Evolutionary conservation across 768 basidiomycete species (phyloP).

Genomic region (Psilocybe tampanensis): DNA sequence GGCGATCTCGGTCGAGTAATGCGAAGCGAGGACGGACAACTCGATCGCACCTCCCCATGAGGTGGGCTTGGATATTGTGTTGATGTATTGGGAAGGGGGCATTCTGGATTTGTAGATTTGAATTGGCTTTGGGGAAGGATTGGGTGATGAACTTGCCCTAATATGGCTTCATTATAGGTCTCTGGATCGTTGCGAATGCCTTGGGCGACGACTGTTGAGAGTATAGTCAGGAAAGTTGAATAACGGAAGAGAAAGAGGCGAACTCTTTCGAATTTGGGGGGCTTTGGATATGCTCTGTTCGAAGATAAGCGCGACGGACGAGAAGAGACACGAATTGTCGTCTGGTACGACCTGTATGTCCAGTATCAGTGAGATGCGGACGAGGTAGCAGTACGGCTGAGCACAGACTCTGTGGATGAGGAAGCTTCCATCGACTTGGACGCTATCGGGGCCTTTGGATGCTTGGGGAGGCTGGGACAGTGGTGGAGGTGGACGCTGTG

Average conservation of each 20-base stretch:
- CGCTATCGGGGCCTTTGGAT: constrained; percentile 52
- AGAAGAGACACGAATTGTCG: constrained; percentile 96
- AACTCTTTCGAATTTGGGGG: constrained; percentile 72
- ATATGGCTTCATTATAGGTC: constrained; percentile 82
- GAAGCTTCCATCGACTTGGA: constrained; percentile 63
- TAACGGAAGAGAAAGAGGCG: constrained; percentile 18
- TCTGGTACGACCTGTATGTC: constrained; percentile 80
- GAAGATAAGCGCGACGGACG: constrained; percentile 82
- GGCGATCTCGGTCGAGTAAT: constrained; percentile 85
- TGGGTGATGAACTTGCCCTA: constrained; percentile 59
- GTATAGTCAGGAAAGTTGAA: neutral
- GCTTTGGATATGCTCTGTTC: constrained; percentile 80
- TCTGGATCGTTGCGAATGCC: constrained; percentile 72
- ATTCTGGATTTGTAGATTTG: constrained; percentile 28
- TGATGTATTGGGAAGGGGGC: constrained; percentile 72
- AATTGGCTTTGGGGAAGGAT: neutral
- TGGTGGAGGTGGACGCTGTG: constrained; percentile 1
- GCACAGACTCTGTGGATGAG: constrained; percentile 70
- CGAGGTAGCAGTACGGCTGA: neutral
- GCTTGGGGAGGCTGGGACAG: constrained; percentile 10
- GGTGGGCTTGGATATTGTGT: constrained; percentile 74
- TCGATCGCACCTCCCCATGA: constrained; percentile 98
- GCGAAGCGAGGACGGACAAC: constrained; percentile 78
- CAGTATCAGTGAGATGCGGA: neutral
- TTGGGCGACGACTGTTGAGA: constrained; percentile 71